Evolutionary conservation across 2,329 filamentous ascomycete genomes (phyloP).

Genomic region (Botryotinia globosa): DNA sequence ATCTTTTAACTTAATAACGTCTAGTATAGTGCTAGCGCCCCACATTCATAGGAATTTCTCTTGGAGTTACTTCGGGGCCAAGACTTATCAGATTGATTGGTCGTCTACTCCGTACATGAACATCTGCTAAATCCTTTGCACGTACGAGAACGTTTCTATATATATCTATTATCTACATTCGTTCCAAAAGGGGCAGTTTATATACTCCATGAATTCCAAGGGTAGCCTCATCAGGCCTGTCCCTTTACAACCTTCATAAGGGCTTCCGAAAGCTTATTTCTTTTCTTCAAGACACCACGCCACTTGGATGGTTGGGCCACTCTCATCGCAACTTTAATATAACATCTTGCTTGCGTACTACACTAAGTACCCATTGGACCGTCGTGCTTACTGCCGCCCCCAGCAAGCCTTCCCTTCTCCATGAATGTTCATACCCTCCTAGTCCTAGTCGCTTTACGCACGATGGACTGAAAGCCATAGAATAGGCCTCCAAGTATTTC

Average conservation of each 20-base stretch:
- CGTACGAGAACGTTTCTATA: neutral
- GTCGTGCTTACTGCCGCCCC: neutral
- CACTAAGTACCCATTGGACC: neutral
- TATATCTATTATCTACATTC: neutral
- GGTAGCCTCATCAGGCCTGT: neutral
- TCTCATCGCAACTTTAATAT: slow-evolving; percentile 10
- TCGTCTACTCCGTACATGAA: neutral
- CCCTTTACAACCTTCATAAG: neutral
- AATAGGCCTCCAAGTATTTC: neutral
- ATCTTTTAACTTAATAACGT: neutral
- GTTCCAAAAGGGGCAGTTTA: neutral
- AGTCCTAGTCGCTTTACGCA: neutral
- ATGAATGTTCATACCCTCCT: neutral
- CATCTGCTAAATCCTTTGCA: neutral
- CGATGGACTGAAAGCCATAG: neutral
- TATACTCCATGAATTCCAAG: too few species aligned
- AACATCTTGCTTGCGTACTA: neutral
- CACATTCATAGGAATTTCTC: neutral
- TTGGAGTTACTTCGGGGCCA: neutral
- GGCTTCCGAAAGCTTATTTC: slow-evolving; percentile 3
- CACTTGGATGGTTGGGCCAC: neutral
- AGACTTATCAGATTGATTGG: neutral
- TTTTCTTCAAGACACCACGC: neutral
- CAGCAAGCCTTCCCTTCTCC: neutral
- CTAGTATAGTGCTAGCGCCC: neutral